Evolutionary conservation across 345 rosid genomes (phyloP).

Genomic region (Brassica napus): DNA sequence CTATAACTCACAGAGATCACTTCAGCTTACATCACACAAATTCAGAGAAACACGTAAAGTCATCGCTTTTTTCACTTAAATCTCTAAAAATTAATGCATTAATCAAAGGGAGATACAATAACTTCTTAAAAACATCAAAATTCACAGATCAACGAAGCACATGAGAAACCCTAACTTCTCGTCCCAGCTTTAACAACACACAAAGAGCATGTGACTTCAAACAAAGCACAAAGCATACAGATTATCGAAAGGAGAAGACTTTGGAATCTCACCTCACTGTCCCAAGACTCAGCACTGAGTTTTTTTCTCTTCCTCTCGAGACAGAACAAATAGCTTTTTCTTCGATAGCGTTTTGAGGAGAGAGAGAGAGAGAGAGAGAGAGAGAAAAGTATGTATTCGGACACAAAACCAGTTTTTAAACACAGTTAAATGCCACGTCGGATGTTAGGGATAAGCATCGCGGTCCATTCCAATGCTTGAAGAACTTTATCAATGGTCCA

Average conservation of each 20-base stretch:
- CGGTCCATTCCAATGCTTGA: not conserved
- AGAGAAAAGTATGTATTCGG: conserved; percentile 41
- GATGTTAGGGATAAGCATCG: not conserved
- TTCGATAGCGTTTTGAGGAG: conserved; percentile 45
- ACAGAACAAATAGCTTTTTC: conserved; percentile 34
- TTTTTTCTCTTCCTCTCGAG: conserved; percentile 18
- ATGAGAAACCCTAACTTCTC: conserved; percentile 39
- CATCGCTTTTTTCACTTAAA: not conserved
- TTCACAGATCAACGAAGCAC: not conserved
- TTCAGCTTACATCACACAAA: conserved; percentile 6
- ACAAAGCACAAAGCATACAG: conserved; percentile 11
- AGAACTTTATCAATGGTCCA: conserved; percentile 5
- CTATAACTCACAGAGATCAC: not conserved
- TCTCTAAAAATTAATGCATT: not conserved
- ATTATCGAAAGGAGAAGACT: conserved; percentile 24
- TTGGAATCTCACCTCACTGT: conserved; percentile 36
- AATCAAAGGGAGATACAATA: not conserved
- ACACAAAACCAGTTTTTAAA: conserved; percentile 59
- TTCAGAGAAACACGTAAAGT: conserved; percentile 17
- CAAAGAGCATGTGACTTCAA: conserved; percentile 8
- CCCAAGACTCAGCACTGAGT: conserved; percentile 34
- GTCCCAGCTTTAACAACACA: not conserved
- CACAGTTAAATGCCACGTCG: conserved; percentile 62
- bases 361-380: conserved; percentile 54
- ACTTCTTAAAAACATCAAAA: not conserved